Conservation (phyloP, 2,329 filamentous ascomycete genomes). For the Penicillium oxalicum region DNA sequence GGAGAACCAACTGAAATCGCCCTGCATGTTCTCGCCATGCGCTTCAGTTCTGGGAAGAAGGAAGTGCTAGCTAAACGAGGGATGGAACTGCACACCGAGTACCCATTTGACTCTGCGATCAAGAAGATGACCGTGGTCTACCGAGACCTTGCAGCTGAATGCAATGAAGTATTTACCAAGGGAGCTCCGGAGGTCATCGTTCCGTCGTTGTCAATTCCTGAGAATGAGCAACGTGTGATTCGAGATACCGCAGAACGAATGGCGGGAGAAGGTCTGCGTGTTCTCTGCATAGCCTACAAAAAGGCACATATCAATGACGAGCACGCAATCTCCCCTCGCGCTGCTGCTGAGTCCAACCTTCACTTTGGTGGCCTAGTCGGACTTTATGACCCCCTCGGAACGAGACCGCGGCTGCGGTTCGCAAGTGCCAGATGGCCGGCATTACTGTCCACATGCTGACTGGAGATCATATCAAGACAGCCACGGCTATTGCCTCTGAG, state of each 20-base stretch:
- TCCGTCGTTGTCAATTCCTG: constrained; percentile 13
- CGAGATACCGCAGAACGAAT: constrained; percentile 49
- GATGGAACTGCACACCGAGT: constrained; percentile 45
- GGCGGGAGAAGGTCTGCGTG: constrained; percentile 54
- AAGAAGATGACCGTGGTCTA: constrained; percentile 64
- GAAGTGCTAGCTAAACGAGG: constrained; percentile 31
- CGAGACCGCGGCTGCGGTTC: constrained; percentile 53
- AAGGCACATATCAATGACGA: constrained; percentile 24
- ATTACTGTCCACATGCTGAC: constrained; percentile 55
- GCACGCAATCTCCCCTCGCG: constrained; percentile 36
- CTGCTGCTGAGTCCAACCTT: constrained; percentile 49
- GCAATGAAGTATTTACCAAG: constrained; percentile 51
- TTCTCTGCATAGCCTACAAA: constrained; percentile 51
- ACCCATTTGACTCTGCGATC: constrained; percentile 59
- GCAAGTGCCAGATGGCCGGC: constrained; percentile 49
- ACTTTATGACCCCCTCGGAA: constrained; percentile 57
- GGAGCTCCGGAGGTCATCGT: constrained; percentile 58
- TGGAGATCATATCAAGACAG: constrained; percentile 53
- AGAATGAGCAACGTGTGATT: constrained; percentile 17
- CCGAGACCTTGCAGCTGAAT: constrained; percentile 21
- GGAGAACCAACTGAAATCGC: constrained; percentile 64
- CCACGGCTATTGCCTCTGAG: constrained; percentile 52
- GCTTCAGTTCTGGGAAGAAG: constrained; percentile 50
- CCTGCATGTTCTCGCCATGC: constrained; percentile 59
- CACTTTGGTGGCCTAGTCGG: constrained; percentile 55